Evolutionary conservation across 257 asterid species (phyloP).

Genomic region (Solanum pinnatisectum): DNA sequence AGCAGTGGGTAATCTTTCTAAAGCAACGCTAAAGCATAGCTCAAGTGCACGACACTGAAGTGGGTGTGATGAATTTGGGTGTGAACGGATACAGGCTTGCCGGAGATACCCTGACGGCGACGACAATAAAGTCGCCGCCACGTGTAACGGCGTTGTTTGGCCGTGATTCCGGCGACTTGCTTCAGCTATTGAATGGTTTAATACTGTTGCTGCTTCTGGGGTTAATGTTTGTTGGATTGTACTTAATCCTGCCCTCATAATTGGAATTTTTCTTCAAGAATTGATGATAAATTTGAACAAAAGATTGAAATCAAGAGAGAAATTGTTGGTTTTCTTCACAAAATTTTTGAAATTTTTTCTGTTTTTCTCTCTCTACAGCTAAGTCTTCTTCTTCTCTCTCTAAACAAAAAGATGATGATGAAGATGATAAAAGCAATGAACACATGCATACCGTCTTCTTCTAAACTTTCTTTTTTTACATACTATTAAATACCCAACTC

Average conservation of each 20-base stretch:
- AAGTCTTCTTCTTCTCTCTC: constrained; percentile 13
- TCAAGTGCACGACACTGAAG: constrained; percentile 93
- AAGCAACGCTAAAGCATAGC: constrained; percentile 83
- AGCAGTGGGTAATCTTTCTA: constrained; percentile 73
- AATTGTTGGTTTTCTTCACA: constrained; percentile 16
- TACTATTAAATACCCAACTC: constrained; percentile 29
- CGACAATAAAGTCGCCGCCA: constrained; percentile 80
- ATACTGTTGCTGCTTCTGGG: constrained; percentile 67
- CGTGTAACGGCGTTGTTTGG: constrained; percentile 91
- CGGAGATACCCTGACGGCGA: constrained; percentile 73
- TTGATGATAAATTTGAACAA: neutral
- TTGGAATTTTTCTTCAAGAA: neutral
- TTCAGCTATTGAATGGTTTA: constrained; percentile 77
- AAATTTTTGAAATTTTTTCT: neutral
- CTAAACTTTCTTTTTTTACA: neutral
- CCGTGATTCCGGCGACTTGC: constrained; percentile 85
- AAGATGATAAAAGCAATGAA: constrained; percentile 11
- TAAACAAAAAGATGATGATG: constrained; percentile 12
- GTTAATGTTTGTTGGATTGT: constrained; percentile 86
- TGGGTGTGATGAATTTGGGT: constrained; percentile 89
- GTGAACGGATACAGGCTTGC: constrained; percentile 86
- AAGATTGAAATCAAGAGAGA: neutral
- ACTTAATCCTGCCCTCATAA: constrained; percentile 85
- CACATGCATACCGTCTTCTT: constrained; percentile 26
- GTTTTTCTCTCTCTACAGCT: constrained; percentile 5